These are phyloP conservation scores for Ogataea zsoltii DNA, from an alignment of 805 yeast genomes.

Conservation along the genomic window DNA sequence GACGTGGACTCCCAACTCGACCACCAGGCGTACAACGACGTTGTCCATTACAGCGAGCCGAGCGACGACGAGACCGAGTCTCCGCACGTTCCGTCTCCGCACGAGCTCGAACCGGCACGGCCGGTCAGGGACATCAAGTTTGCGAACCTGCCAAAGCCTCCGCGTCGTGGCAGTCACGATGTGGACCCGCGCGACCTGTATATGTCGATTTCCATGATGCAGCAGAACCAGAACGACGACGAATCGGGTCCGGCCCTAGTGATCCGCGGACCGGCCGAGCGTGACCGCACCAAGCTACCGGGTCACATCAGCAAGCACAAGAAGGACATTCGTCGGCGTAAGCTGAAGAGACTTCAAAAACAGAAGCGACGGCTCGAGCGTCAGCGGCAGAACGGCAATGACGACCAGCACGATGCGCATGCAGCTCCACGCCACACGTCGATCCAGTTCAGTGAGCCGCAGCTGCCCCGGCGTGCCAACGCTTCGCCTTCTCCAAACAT, in stretches of 20 bases:
- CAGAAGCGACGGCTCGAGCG: slow-evolving; percentile 12
- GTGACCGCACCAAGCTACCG: slow-evolving; percentile 41
- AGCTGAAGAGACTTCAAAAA: slow-evolving; percentile 22
- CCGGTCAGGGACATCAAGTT: slow-evolving; percentile 47
- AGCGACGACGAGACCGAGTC: slow-evolving; percentile 36
- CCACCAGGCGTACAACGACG: slow-evolving; percentile 14
- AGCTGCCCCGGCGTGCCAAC: neutral
- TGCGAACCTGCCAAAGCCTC: slow-evolving; percentile 60
- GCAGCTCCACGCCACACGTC: slow-evolving; percentile 13
- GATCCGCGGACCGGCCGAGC: slow-evolving; percentile 76
- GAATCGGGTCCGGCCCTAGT: slow-evolving; percentile 79
- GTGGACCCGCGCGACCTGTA: slow-evolving; percentile 82
- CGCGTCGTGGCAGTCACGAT: slow-evolving; percentile 40
- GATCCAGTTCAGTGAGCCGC: slow-evolving; percentile 25
- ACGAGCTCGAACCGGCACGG: neutral
- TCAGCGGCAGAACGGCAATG: slow-evolving; percentile 5
- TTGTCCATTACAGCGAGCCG: slow-evolving; percentile 43
- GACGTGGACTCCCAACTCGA: slow-evolving; percentile 6
- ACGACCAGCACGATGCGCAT: slow-evolving; percentile 5
- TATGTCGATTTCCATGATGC: slow-evolving; percentile 80
- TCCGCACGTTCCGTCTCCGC: neutral
- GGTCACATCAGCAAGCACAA: slow-evolving; percentile 23
- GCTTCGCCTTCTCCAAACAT: neutral
- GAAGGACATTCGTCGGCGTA: slow-evolving; percentile 22
- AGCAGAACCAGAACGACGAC: slow-evolving; percentile 42